Base-by-base conservation (phyloP, 768 basidiomycete species). In the Leccinum obscurum region DNA sequence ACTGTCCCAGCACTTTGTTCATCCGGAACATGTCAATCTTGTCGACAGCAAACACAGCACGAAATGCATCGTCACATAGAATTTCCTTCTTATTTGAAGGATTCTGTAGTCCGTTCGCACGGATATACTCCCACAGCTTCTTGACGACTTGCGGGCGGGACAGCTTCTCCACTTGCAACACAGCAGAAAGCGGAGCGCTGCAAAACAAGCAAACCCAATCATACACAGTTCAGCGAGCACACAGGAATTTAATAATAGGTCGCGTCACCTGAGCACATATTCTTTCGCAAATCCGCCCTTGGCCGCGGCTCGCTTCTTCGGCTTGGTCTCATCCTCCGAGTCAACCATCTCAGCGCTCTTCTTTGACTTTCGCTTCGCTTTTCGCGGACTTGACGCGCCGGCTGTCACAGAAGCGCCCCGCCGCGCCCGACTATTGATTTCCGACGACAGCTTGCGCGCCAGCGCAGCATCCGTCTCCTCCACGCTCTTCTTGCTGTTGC, bases 21-120 rank as follows among this genome's bases (percentile, higher is more conserved):
- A 96, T 96, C 65, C 81, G 86, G 77, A 96, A 95, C 93, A 95
- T 95, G 75, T 92, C 86, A 58, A 97, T 85, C 72, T 86, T 90
- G 64, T 93, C 90, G 13, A 84, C 82, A 58, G 82, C 83, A 72
- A 98, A 96, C 22, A 96, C 83, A 6, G 87, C 84, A 67, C 81
- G 82, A 65, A 97, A 70, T 17, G 74, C 78, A 17, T 81, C 77
- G 72, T 98, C 94, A 68, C 94, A 95, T 2, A 93, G 64, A 62
- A 98, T 97, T 72, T 92, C 92, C 57, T 85, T 85, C 75, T 81
- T 89, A 74, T 96, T 92, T 1, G 70, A 72, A 6, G 93, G 92
- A 70, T 98, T 95, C 76, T 98, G 94, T 50, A 95, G 78, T 30
- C 85, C 80, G 59, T 92, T 83, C 14, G 70, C 80, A 71, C 92